Conservation (phyloP, 192 early-diverging fungal genomes). For the Coemansia reversa region DNA sequence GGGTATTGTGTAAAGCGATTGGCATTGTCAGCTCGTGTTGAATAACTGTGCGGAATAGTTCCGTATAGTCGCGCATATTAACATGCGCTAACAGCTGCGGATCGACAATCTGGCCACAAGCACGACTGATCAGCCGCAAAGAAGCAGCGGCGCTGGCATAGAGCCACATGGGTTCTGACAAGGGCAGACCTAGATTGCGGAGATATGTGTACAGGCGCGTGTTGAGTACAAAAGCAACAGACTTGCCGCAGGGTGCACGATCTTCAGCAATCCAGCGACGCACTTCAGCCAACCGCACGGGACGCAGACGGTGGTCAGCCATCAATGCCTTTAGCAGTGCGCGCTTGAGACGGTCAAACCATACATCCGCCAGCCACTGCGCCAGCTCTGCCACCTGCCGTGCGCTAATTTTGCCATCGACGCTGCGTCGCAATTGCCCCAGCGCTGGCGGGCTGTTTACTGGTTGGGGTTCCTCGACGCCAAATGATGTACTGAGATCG, state of each 20-base stretch:
- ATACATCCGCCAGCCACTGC: slow-evolving; percentile 29
- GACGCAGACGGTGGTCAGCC: slow-evolving; percentile 28
- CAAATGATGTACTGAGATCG: slow-evolving; percentile 10
- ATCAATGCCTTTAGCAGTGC: slow-evolving; percentile 23
- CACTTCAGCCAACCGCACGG: slow-evolving; percentile 28
- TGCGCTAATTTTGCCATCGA: background rate
- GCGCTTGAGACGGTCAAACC: slow-evolving; percentile 25
- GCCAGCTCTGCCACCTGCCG: slow-evolving; percentile 15
- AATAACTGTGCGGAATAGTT: slow-evolving; percentile 8
- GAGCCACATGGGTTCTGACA: slow-evolving; percentile 41
- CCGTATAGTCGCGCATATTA: background rate
- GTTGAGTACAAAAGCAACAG: slow-evolving; percentile 31
- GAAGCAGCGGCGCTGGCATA: slow-evolving; percentile 45
- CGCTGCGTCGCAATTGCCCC: background rate
- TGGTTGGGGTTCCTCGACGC: background rate
- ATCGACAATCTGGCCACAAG: background rate
- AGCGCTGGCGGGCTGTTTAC: background rate
- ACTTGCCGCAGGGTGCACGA: slow-evolving; percentile 32
- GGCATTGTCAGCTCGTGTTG: background rate
- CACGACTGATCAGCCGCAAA: slow-evolving; percentile 24
- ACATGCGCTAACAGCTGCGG: slow-evolving; percentile 22
- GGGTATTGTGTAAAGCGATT: background rate
- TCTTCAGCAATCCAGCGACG: slow-evolving; percentile 45
- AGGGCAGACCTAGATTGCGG: slow-evolving; percentile 28
- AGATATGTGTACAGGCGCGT: slow-evolving; percentile 34